Evolutionary conservation across 805 yeast genomes (phyloP), one percentile per base, ranked within the genome.

Genomic region (Saturnispora besseyi): DNA sequence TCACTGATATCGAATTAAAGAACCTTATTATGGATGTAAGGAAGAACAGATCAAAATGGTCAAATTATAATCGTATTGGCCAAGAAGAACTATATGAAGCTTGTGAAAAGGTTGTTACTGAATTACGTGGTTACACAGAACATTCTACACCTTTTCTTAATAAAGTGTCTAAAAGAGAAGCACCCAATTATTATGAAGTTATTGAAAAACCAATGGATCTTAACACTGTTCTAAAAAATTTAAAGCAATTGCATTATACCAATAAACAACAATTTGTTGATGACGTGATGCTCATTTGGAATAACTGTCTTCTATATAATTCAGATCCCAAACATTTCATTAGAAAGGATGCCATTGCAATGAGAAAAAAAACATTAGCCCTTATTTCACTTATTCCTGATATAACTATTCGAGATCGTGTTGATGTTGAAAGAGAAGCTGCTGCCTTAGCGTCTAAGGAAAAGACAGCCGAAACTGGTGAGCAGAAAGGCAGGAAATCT

Each of bases 61-160:
- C 97, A 8, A 87, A 87, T 51, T 97, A 93, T 62, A 96, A 90
- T 51, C 76, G 86, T 53, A 82, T 93, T 41, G 99, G 99, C 6
- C 99, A 93, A 67, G 99, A 93, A 62, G 99, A 95, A 64, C 74
- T 93, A 22, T 93, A 93, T 61, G 99, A 95, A 58, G 96, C 97
- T 0, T 91, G 97, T 60, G 99, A 93, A 59, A 90, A 89, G 61
- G 99, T 93, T 1, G 90, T 91, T 0, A 70, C 82, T 55, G 98
- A 93, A 59, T 70, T 93, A 31, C 76, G 99, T 61, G 87, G 91
- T 6, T 87, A 84, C 57, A 91, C 99, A 0, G 97, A 93, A 61
- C 98, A 93, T 66, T 89, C 97, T 0, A 89, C 97, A 1, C 96
- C 98, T 0, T 93, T 93, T 61, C 72, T 93, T 56, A 93, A 90